phyloP scores from a whole-genome alignment of 108 stramenopile genomes.

The Discostella stelligeroides region DNA sequence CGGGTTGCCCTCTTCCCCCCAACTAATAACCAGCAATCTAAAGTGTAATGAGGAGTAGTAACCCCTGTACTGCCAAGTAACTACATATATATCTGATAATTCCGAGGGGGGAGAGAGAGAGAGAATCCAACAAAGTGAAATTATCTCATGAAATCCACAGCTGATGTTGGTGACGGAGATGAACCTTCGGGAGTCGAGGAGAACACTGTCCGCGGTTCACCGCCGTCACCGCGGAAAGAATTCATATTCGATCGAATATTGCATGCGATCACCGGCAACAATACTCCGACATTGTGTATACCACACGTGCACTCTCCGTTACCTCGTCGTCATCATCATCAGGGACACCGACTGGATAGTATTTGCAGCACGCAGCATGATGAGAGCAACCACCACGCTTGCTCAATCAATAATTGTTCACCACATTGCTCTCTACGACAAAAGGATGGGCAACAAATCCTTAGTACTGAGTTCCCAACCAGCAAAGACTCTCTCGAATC shows the following conservation, averaged over 20 bases:
- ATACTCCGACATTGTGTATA: neutral
- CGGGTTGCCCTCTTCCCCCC: too few relatives aligned
- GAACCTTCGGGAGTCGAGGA: neutral
- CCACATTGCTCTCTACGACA: neutral
- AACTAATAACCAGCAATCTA: too few relatives aligned
- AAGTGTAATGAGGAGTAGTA: too few relatives aligned
- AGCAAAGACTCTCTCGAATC: neutral
- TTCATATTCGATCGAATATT: conserved; percentile 3
- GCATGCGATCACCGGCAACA: neutral
- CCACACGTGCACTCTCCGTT: neutral
- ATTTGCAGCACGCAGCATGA: conserved; percentile 1
- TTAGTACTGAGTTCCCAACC: neutral
- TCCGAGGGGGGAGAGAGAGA: too few relatives aligned
- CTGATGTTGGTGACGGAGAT: neutral
- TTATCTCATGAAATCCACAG: neutral
- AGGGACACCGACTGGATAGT: conserved; percentile 17
- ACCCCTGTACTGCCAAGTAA: too few relatives aligned
- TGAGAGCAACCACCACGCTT: neutral
- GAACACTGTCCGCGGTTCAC: neutral
- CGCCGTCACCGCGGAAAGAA: conserved; percentile 2
- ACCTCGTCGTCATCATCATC: conserved; percentile 10
- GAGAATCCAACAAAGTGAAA: too few relatives aligned
- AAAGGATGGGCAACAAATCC: neutral
- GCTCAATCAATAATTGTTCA: neutral
- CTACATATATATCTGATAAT: too few relatives aligned